Percentiles rank a stretch among this genome's conserved stretches.
These are phyloP conservation scores for Rhododendron henanense DNA, from an alignment of 148 eudicot species.

Conservation along the genomic window DNA sequence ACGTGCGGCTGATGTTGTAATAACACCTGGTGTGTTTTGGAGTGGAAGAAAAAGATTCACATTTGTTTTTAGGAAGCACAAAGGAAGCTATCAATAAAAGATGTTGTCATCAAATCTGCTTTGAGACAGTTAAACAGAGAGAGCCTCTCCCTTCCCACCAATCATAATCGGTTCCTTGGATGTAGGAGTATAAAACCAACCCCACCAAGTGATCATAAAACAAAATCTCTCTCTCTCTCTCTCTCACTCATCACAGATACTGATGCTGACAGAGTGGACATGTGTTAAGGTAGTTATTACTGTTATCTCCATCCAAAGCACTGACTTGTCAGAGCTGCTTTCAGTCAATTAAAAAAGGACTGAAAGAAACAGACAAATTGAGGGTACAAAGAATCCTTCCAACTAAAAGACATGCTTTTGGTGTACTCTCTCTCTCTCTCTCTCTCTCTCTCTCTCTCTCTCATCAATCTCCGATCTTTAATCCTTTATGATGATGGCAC, in stretches of 20 bases:
- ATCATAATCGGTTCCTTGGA: not conserved
- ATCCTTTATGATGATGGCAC: not conserved
- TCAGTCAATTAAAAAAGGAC: not conserved
- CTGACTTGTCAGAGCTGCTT: slow-evolving; percentile 12
- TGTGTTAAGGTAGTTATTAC: slow-evolving; percentile 6
- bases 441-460: not conserved
- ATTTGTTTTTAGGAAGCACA: slow-evolving; percentile 1
- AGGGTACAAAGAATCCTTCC: slow-evolving; percentile 8
- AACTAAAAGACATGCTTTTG: slow-evolving; percentile 8
- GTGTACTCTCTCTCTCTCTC: not conserved
- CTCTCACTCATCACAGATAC: not conserved
- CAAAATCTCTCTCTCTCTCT: not conserved
- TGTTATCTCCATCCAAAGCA: not conserved
- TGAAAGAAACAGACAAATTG: not conserved
- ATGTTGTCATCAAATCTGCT: not conserved
- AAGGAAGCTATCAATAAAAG: not conserved
- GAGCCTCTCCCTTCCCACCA: not conserved
- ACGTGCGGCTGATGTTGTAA: not conserved
- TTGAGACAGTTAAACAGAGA: not conserved
- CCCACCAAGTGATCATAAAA: not conserved
- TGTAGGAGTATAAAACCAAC: not conserved
- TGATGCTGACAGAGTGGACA: slow-evolving; percentile 11
- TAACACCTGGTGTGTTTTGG: not conserved
- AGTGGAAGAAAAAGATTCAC: not conserved
- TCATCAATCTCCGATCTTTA: not conserved